Percentiles rank a stretch among this genome's conserved stretches.
Evolutionary conservation across 179 eudicot genomes (phyloP).

Genomic region (Carnegiea gigantea): DNA sequence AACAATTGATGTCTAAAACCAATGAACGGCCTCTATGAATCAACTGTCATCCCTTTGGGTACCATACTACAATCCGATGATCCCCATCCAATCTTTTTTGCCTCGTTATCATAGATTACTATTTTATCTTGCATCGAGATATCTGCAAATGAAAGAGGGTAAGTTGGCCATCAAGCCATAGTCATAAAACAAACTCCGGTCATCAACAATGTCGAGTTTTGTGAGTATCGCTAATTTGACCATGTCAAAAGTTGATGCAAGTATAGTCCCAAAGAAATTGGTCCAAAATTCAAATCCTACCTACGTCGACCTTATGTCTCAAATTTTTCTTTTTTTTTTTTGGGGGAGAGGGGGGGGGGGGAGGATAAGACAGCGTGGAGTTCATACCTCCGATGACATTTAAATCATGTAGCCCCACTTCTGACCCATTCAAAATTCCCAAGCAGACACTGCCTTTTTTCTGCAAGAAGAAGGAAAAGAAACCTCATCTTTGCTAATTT

Average conservation of each 20-base stretch:
- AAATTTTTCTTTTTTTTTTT: too few relatives aligned
- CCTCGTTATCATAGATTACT: slow-evolving; percentile 59
- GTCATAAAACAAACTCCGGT: neutral
- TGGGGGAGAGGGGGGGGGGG: neutral
- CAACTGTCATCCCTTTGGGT: slow-evolving; percentile 32
- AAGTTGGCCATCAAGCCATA: neutral
- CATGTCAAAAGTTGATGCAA: neutral
- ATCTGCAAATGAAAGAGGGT: slow-evolving; percentile 32
- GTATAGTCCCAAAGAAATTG: too few relatives aligned
- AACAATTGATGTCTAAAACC: slow-evolving; percentile 3
- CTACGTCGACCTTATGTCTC: neutral
- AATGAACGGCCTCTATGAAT: slow-evolving; percentile 18
- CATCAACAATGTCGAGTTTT: neutral
- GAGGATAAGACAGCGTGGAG: neutral
- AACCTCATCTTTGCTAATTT: neutral
- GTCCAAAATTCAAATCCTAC: neutral
- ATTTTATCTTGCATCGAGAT: slow-evolving; percentile 61
- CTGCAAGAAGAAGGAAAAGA: slow-evolving; percentile 21
- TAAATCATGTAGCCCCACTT: slow-evolving; percentile 43
- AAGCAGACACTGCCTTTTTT: slow-evolving; percentile 53
- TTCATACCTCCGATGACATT: slow-evolving; percentile 62
- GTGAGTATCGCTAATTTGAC: neutral
- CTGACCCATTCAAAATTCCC: slow-evolving; percentile 61
- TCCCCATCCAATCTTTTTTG: slow-evolving; percentile 54
- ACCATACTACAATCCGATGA: slow-evolving; percentile 37